These are phyloP conservation scores for Trametes versicolor DNA, from an alignment of 1,284 basidiomycete species.

Conservation along the genomic window DNA sequence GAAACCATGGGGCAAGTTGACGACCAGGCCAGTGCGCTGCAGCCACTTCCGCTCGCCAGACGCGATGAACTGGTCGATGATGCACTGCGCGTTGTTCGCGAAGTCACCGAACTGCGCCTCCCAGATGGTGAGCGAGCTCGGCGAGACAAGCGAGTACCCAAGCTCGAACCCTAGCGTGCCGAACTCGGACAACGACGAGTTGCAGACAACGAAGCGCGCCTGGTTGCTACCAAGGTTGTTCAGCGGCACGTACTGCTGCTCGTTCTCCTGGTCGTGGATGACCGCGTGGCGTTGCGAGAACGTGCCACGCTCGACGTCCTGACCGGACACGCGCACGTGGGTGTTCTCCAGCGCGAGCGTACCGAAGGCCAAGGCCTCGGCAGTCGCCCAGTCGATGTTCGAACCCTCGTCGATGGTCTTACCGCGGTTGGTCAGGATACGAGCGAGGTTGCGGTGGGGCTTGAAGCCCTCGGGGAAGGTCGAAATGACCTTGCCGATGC, in stretches of 20 bases:
- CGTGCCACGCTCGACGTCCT: conserved; percentile 99
- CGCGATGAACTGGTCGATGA: conserved; percentile 99
- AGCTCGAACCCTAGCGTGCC: conserved; percentile 98
- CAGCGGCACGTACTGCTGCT: conserved; percentile 90
- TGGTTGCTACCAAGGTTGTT: conserved; percentile 91
- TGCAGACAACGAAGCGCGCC: conserved; percentile 95
- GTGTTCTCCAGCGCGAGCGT: conserved; percentile 93
- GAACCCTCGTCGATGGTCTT: conserved; percentile 92
- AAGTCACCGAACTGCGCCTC: conserved; percentile 99
- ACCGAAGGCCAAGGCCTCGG: conserved; percentile 97
- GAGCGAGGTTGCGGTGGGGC: conserved; percentile 93
- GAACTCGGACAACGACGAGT: conserved; percentile 97
- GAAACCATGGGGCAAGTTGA: conserved; percentile 96
- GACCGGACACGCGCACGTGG: conserved; percentile 96
- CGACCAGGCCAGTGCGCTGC: conserved; percentile 92
- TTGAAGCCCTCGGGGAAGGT: conserved; percentile 88
- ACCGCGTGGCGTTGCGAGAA: conserved; percentile 99
- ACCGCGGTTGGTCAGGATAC: conserved; percentile 89
- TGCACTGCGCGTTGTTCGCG: conserved; percentile 96
- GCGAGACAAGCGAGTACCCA: conserved; percentile 98
- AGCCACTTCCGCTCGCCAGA: conserved; percentile 99
- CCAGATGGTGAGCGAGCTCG: conserved; percentile 95
- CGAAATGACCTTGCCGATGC: conserved; percentile 89
- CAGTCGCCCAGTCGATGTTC: conserved; percentile 99
- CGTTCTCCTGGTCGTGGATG: conserved; percentile 95